A percentile compares a stretch with the other conserved stretches of the same genome.
Conservation (phyloP, 805 yeast species). For the Grigorovia yakushimaensis region DNA sequence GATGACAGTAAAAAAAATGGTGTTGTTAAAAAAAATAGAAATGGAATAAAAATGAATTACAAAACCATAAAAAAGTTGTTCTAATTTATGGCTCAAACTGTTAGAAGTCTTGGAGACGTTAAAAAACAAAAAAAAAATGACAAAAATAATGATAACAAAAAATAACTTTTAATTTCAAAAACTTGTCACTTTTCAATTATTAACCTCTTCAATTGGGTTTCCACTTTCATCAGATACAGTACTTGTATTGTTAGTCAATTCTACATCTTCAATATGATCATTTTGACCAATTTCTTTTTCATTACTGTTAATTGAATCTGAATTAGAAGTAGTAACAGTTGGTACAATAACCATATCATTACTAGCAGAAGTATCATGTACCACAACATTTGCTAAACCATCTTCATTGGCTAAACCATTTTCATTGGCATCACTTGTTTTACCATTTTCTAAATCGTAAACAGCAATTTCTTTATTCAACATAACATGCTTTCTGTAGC, state of each 20-base stretch:
- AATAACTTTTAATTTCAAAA: too few species aligned
- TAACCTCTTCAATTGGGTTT: background rate
- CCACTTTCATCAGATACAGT: background rate
- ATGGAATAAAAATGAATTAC: background rate
- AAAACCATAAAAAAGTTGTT: too few species aligned
- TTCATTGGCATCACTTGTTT: background rate
- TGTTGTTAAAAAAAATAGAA: too few species aligned
- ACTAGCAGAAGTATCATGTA: background rate
- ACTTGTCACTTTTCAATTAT: too few species aligned
- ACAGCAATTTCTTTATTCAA: background rate
- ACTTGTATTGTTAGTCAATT: background rate
- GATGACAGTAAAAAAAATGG: too few species aligned
- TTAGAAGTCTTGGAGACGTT: too few species aligned
- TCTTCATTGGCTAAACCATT: background rate
- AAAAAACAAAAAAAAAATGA: too few species aligned
- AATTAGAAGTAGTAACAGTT: background rate
- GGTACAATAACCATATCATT: background rate
- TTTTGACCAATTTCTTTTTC: background rate
- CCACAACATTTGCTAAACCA: background rate
- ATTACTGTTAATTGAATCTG: background rate
- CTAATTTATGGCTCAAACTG: too few species aligned
- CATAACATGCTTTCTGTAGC: constrained; percentile 2
- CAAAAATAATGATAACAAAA: too few species aligned
- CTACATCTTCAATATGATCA: constrained; percentile 1
- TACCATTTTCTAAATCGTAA: background rate